Conservation (phyloP, 2,329 filamentous ascomycete species). For the Sclerotinia glacialis region DNA sequence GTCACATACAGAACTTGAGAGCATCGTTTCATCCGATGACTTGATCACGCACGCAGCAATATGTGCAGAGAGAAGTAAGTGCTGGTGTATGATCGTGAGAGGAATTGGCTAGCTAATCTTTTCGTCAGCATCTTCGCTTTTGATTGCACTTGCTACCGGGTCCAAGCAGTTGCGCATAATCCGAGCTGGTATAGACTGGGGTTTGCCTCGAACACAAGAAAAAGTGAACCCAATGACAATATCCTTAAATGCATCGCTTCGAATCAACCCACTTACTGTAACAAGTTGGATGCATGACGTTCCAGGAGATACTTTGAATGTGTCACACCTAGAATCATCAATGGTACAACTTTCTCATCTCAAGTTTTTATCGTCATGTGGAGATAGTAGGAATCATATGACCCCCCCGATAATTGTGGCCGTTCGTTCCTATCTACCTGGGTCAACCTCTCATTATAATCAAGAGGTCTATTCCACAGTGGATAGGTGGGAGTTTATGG, state of each 20-base stretch:
- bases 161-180: conserved; percentile 73
- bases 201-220: conserved; percentile 54
- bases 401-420: conserved; percentile 64
- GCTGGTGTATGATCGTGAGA: background rate
- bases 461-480: conserved; percentile 71
- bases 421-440: conserved; percentile 63
- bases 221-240: conserved; percentile 50
- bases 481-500: conserved; percentile 75
- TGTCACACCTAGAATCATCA: conserved; percentile 49
- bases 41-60: conserved; percentile 77
- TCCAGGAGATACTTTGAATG: conserved; percentile 33
- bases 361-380: conserved; percentile 61
- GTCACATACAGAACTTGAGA: conserved; percentile 69
- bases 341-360: conserved; percentile 69
- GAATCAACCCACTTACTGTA: conserved; percentile 55
- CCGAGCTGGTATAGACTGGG: conserved; percentile 73
- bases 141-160: conserved; percentile 66
- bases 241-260: conserved; percentile 51
- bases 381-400: conserved; percentile 48
- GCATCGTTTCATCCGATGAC: conserved; percentile 67
- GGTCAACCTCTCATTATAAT: conserved; percentile 54
- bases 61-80: conserved; percentile 68
- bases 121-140: conserved; percentile 46
- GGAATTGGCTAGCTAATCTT: conserved; percentile 24
- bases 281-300: conserved; percentile 49